Conservation (phyloP, 257 asterid genomes). For the Gentiana dahurica region DNA sequence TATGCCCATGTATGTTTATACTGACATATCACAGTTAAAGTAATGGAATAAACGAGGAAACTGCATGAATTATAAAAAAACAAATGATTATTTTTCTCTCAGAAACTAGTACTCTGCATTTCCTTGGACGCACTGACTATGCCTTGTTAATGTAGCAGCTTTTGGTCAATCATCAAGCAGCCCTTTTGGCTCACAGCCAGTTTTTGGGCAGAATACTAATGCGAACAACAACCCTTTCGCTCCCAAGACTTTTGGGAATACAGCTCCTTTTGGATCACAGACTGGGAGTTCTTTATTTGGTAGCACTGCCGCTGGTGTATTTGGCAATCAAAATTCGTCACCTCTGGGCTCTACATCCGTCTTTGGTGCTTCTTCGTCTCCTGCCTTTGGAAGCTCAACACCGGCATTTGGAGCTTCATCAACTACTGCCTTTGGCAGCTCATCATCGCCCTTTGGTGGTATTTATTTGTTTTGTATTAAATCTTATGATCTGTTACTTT, state of each 20-base stretch:
- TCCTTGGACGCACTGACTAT: too few species aligned
- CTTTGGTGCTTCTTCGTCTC: constrained; percentile 86
- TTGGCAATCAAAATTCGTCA: constrained; percentile 80
- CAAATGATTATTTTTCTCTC: too few species aligned
- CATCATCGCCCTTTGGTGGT: constrained; percentile 63
- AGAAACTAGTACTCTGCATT: too few species aligned
- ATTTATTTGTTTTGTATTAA: constrained; percentile 16
- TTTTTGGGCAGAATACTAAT: constrained; percentile 72
- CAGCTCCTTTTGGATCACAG: constrained; percentile 83
- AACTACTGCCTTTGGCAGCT: constrained; percentile 66
- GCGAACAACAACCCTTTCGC: constrained; percentile 85
- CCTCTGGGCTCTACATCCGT: constrained; percentile 79
- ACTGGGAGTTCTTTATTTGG: constrained; percentile 82
- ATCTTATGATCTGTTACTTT: neutral
- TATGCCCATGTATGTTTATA: too few species aligned
- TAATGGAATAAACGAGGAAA: too few species aligned
- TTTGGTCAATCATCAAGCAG: constrained; percentile 94
- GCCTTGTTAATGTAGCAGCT: constrained; percentile 31
- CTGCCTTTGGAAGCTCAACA: constrained; percentile 80
- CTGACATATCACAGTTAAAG: too few species aligned
- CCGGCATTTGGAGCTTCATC: constrained; percentile 85
- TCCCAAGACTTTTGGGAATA: constrained; percentile 80
- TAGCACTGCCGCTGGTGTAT: constrained; percentile 86
- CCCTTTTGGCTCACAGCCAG: constrained; percentile 88
- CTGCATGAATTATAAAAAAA: too few species aligned